phyloP scores from a whole-genome alignment of 1,139 yeast genomes.

The Geotrichum restrictum region DNA sequence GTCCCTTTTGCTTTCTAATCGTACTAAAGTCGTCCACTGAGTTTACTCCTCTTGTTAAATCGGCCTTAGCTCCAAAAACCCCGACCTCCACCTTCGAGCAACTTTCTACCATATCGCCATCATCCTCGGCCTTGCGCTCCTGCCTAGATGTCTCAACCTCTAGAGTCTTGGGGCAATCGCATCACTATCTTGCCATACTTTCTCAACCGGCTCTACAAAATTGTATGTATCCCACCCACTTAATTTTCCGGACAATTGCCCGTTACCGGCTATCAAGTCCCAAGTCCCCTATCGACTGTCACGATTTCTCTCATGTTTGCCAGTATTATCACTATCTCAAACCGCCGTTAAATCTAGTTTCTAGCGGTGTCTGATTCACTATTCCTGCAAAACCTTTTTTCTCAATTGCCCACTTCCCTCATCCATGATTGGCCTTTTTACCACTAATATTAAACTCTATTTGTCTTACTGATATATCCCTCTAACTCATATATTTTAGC shows the following conservation, averaged over 20 bases:
- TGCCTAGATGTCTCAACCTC: conserved; percentile 4
- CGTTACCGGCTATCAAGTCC: background rate
- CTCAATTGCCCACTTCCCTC: background rate
- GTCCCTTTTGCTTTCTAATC: no score
- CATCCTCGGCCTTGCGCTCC: background rate
- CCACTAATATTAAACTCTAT: conserved; percentile 1
- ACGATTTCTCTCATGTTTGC: no score
- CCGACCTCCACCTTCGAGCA: background rate
- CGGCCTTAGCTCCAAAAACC: background rate
- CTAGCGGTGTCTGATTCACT: no score
- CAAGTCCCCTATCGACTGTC: background rate
- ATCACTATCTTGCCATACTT: conserved; percentile 18
- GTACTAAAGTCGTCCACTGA: no score
- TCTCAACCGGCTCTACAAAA: conserved; percentile 16
- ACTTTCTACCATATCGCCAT: background rate
- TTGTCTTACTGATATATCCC: background rate
- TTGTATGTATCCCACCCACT: conserved; percentile 17
- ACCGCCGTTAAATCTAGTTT: no score
- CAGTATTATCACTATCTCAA: no score
- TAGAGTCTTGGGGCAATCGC: conserved; percentile 9
- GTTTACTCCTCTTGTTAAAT: background rate
- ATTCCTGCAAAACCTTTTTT: background rate
- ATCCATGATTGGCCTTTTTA: background rate
- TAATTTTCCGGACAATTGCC: background rate
- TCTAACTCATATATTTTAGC: conserved; percentile 21